Base-by-base conservation (phyloP, 208 protist genomes). In the Leptomonas pyrrhocoris region DNA sequence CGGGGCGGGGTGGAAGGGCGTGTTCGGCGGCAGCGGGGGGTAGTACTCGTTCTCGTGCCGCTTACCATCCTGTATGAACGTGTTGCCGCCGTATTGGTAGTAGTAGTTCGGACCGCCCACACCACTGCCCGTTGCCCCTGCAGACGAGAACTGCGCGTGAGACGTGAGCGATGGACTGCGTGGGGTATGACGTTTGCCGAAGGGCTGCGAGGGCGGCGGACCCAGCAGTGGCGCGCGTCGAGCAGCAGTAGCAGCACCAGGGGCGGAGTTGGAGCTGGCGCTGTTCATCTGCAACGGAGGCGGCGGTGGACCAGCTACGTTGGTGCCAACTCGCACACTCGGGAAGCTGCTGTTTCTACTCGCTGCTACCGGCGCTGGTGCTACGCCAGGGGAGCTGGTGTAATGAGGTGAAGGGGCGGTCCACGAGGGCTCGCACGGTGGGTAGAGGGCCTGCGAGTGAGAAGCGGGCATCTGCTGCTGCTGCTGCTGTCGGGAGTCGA, bases 41-140 rank as follows among this genome's bases (percentile, higher is more conserved):
- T 79, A 85, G 71, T 81, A 85, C 62, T 76, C 65, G 53, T 85
- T 81, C 49, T 85, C 80, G 19, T 69, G 54, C 19, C 64, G 74
- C 67, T 85, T 85, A 21, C 69, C 75, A 1, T 67, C 80, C 46
- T 85, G 80, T 21, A 85, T 85, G 31, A 78, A 81, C 15, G 80
- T 85, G 75, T 85, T 85, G 6, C 72, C 75, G 31, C 71, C 75
- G 58, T 77, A 57, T 55, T 73, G 69, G 61, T 84, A 51, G 38
- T 80, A 84, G 61, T 68, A 75, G 78, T 56, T 50, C 34, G 23
- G n/a, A 49, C 30, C 63, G 25, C 51, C 59, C 6, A 21, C 27
- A 28, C 48, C 50, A 46, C 23, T 42, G 1, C 34, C 12, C 11
- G 34, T 19, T 11, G 25, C 16, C 48, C 23, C n/a, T 13, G 11